These are phyloP conservation scores for Kwoniella pini DNA, from an alignment of 768 basidiomycete species.

Conservation along the genomic window DNA sequence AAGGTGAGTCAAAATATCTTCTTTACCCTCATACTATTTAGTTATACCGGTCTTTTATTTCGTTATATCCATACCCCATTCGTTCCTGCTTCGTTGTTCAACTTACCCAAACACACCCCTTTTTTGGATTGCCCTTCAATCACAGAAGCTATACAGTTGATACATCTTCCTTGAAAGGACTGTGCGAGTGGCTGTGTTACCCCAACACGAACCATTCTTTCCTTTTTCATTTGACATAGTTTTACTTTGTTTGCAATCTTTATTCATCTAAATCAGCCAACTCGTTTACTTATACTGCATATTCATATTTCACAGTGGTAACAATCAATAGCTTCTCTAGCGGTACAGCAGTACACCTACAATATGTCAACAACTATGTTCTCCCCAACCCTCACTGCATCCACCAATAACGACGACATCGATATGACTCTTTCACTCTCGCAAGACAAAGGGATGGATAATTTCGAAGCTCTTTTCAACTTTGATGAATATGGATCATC, in stretches of 20 bases:
- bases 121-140: not conserved
- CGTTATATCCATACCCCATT: not conserved
- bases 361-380: constrained; percentile 12
- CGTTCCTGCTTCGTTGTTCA: not conserved
- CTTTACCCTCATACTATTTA: too few relatives aligned
- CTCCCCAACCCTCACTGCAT: constrained; percentile 17
- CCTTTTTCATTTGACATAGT: not conserved
- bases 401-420: constrained; percentile 20
- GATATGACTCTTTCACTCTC: constrained; percentile 7
- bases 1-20: too few relatives aligned
- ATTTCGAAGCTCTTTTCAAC: constrained; percentile 40
- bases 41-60: too few relatives aligned
- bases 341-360: not conserved
- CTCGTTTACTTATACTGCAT: too few relatives aligned
- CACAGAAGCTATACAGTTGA: not conserved
- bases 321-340: too few relatives aligned
- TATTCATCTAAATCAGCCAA: not conserved
- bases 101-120: not conserved
- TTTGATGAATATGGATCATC: constrained; percentile 38
- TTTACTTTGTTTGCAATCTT: constrained; percentile 1
- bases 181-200: constrained; percentile 11
- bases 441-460: constrained; percentile 15
- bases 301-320: too few relatives aligned
- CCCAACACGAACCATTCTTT: not conserved
- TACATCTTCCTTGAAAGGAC: constrained; percentile 1